These are phyloP conservation scores for Ceriops tagal DNA, from an alignment of 345 rosid genomes.

Conservation along the genomic window DNA sequence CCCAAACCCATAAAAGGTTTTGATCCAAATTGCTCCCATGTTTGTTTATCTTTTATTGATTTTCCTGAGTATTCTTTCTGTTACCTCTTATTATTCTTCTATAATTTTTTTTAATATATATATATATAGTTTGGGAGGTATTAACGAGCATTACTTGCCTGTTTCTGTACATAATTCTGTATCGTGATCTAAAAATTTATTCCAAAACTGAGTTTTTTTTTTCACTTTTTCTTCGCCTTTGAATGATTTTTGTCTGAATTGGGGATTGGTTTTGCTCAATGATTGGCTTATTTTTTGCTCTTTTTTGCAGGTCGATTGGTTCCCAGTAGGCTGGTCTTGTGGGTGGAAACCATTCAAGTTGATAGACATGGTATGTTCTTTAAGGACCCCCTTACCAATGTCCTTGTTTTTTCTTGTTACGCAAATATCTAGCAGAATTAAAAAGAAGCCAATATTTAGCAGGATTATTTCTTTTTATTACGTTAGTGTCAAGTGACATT, in stretches of 20 bases:
- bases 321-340: not conserved
- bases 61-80: too few species aligned
- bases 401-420: too few species aligned
- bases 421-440: too few species aligned
- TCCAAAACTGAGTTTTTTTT: too few species aligned
- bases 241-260: slow-evolving; percentile 3
- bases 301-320: not conserved
- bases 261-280: not conserved
- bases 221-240: not conserved
- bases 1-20: not conserved
- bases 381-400: not conserved
- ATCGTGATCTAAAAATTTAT: not conserved
- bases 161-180: too few species aligned
- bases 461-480: too few species aligned
- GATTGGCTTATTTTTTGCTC: not conserved
- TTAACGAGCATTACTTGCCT: too few species aligned
- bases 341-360: not conserved
- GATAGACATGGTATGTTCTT: slow-evolving; percentile 15
- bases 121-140: too few species aligned
- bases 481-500: too few species aligned
- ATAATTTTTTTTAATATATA: too few species aligned
- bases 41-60: not conserved
- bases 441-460: too few species aligned
- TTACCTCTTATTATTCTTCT: too few species aligned
- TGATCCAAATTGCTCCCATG: not conserved